A percentile compares a stretch with the other conserved stretches of the same genome.
Conservation (phyloP, 805 yeast genomes). For the Sugiyamaella boreocaroliniensis region DNA sequence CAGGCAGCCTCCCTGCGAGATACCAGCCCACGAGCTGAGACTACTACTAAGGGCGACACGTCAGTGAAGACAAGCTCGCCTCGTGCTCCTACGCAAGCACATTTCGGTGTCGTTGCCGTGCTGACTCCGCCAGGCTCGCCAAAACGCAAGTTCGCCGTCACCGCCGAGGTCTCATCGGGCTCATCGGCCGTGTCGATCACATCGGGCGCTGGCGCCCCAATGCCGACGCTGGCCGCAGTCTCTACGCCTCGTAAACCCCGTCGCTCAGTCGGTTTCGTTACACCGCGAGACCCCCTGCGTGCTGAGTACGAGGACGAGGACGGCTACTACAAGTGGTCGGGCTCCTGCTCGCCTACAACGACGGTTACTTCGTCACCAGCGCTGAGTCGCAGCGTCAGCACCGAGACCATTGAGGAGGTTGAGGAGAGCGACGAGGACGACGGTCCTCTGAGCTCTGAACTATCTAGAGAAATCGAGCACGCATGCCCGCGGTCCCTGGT, state of each 20-base stretch:
- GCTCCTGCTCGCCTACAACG: not conserved
- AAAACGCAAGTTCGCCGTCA: not conserved
- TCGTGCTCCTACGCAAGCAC: not conserved
- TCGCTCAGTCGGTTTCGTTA: not conserved
- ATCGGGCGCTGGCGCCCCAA: not conserved
- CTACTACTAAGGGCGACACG: no score
- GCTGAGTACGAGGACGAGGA: constrained; percentile 8
- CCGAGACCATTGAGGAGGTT: constrained; percentile 5
- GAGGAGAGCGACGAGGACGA: not conserved
- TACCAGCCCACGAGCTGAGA: not conserved
- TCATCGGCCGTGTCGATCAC: not conserved
- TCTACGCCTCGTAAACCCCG: not conserved
- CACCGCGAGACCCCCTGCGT: not conserved
- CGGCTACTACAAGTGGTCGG: constrained; percentile 2
- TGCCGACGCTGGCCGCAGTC: not conserved
- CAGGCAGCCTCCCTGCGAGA: not conserved
- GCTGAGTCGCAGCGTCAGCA: constrained; percentile 2
- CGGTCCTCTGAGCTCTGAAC: not conserved
- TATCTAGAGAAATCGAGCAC: not conserved
- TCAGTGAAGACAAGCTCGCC: no score
- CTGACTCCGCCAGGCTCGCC: not conserved
- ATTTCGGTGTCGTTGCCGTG: not conserved
- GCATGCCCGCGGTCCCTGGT: not conserved
- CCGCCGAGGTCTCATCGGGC: not conserved
- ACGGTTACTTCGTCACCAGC: not conserved